Evolutionary conservation across 2,329 filamentous ascomycete species (phyloP).

Genomic region (Cordyceps pruinosa): DNA sequence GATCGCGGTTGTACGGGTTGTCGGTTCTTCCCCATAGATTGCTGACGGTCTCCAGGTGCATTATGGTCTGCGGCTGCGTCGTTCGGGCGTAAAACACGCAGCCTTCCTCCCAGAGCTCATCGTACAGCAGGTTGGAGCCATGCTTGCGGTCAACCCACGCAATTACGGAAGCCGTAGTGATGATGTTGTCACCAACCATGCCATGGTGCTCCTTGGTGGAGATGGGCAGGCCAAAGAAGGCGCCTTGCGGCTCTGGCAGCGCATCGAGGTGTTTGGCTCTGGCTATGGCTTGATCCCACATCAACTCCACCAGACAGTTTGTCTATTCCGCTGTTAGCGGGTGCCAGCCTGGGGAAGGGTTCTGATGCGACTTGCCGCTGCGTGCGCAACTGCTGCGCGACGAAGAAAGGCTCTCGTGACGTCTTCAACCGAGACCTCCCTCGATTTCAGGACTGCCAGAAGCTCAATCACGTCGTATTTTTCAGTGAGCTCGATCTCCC

Average conservation of each 20-base stretch:
- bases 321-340: constrained; percentile 18
- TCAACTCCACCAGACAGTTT: constrained; percentile 27
- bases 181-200: constrained; percentile 26
- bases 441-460: constrained; percentile 6
- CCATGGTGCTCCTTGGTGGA: constrained; percentile 31
- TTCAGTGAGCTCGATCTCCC: constrained; percentile 24
- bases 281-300: constrained; percentile 30
- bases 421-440: constrained; percentile 10
- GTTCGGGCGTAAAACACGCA: constrained; percentile 59
- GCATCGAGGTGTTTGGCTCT: constrained; percentile 28
- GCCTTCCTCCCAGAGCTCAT: constrained; percentile 30
- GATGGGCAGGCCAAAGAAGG: constrained; percentile 29
- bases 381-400: constrained; percentile 12
- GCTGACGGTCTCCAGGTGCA: constrained; percentile 52
- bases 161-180: constrained; percentile 24
- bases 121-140: constrained; percentile 27
- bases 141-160: constrained; percentile 26
- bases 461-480: constrained; percentile 20
- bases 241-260: constrained; percentile 25
- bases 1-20: constrained; percentile 54
- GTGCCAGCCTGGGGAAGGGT: background rate
- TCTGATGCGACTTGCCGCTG: background rate
- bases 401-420: constrained; percentile 11
- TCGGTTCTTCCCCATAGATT: constrained; percentile 57
- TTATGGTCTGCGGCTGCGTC: constrained; percentile 55